Evolutionary conservation across 1,139 yeast genomes (phyloP).

Genomic region (Meyerozyma elateridarum): DNA sequence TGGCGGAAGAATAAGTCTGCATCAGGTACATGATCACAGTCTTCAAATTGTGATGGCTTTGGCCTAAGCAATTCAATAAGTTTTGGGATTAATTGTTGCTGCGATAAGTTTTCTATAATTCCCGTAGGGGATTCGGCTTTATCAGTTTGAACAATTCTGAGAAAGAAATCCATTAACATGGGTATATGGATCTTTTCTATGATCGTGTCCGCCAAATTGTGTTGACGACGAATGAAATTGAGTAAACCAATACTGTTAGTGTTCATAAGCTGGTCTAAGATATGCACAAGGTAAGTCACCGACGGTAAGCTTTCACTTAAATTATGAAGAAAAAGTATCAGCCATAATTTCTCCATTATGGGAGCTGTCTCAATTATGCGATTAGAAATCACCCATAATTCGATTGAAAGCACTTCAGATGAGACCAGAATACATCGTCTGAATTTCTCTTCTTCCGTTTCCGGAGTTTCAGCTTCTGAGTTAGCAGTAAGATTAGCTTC

Average conservation of each 20-base stretch:
- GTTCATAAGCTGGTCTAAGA: conserved; percentile 44
- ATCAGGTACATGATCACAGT: conserved; percentile 25
- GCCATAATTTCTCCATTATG: conserved; percentile 41
- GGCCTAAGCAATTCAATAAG: conserved; percentile 49
- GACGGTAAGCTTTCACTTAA: conserved; percentile 37
- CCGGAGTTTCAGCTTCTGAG: conserved; percentile 18
- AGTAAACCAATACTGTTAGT: conserved; percentile 45
- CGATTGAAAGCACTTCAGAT: conserved; percentile 40
- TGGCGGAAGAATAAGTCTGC: conserved; percentile 57
- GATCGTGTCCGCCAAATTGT: conserved; percentile 49
- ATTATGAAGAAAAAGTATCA: conserved; percentile 33
- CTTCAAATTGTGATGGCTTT: conserved; percentile 30
- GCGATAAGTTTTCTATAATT: conserved; percentile 47
- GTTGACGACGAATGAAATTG: conserved; percentile 50
- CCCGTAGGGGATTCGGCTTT: conserved; percentile 64
- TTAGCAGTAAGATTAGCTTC: conserved; percentile 7
- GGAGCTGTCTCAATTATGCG: conserved; percentile 42
- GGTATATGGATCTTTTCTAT: conserved; percentile 54
- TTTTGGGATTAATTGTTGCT: conserved; percentile 49
- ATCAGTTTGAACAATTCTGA: conserved; percentile 61
- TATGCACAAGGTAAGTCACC: conserved; percentile 37
- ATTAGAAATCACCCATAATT: conserved; percentile 43
- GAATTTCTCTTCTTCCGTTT: conserved; percentile 31
- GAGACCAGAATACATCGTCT: conserved; percentile 40
- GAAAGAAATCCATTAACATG: conserved; percentile 50